Evolutionary conservation across 345 rosid species (phyloP).

Genomic region (Gossypium herbaceum): DNA sequence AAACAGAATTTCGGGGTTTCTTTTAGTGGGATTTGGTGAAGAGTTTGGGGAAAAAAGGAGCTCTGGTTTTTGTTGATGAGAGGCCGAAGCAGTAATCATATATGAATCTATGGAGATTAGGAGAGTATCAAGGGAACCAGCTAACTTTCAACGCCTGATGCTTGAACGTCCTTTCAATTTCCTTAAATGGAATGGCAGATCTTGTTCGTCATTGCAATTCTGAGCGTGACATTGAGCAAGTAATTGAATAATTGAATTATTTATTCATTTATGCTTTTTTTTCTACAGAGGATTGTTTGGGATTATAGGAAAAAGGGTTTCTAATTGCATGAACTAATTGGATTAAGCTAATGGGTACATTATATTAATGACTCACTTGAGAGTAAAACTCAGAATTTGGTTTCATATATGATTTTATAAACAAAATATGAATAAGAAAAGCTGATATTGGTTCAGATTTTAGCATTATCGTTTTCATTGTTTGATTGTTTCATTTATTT

Average conservation of each 20-base stretch:
- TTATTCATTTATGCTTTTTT: no score
- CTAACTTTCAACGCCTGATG: slow-evolving; percentile 49
- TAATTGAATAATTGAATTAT: slow-evolving; percentile 16
- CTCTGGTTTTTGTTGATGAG: slow-evolving; percentile 29
- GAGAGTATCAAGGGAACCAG: slow-evolving; percentile 38
- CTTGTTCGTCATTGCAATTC: slow-evolving; percentile 63
- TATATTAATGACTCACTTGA: no score
- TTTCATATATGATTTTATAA: no score
- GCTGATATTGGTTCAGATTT: no score
- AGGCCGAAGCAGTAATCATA: slow-evolving; percentile 39
- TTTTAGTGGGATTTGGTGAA: not conserved
- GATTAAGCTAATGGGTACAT: no score
- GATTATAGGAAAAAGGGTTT: no score
- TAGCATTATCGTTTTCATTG: no score
- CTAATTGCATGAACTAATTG: no score
- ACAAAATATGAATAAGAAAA: no score
- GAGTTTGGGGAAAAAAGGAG: slow-evolving; percentile 4
- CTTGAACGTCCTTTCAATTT: slow-evolving; percentile 38
- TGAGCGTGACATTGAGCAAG: slow-evolving; percentile 89
- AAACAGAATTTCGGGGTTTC: not conserved
- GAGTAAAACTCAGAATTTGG: no score
- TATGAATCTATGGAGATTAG: slow-evolving; percentile 83
- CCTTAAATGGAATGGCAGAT: slow-evolving; percentile 99
- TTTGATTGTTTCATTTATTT: not conserved
- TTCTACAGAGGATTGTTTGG: no score